Conservation (phyloP, 1,139 yeast species). For the Protomyces macrosporus region DNA sequence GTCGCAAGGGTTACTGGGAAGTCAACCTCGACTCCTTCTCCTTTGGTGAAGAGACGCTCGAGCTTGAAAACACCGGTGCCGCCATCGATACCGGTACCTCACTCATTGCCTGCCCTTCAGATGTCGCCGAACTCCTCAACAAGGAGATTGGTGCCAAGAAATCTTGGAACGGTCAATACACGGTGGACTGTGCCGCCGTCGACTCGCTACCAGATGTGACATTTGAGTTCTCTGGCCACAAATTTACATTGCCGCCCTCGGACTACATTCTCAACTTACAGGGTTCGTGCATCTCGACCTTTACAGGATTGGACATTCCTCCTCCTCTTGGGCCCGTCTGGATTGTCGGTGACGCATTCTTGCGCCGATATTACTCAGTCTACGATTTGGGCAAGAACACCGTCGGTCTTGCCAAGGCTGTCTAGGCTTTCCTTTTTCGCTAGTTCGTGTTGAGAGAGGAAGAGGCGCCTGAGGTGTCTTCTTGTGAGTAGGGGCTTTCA, state of each 20-base stretch:
- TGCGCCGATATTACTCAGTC: conserved; percentile 87
- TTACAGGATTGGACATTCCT: conserved; percentile 96
- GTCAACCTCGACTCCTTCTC: conserved; percentile 85
- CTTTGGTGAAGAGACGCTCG: conserved; percentile 85
- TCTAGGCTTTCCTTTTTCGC: conserved; percentile 35
- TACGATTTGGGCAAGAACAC: conserved; percentile 86
- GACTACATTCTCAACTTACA: conserved; percentile 91
- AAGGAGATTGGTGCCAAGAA: conserved; percentile 94
- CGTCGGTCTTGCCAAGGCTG: conserved; percentile 82
- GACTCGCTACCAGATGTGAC: conserved; percentile 83
- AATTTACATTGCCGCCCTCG: conserved; percentile 78
- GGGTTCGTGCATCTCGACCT: conserved; percentile 91
- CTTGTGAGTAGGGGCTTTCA: neutral
- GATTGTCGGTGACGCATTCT: conserved; percentile 93
- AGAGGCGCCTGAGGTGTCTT: neutral
- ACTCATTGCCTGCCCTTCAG: conserved; percentile 86
- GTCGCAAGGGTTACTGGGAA: conserved; percentile 99
- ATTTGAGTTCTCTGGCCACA: conserved; percentile 78
- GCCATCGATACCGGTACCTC: conserved; percentile 99
- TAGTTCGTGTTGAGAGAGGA: no score
- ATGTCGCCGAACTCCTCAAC: conserved; percentile 89
- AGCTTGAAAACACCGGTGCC: conserved; percentile 79
- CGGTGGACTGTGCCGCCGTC: conserved; percentile 80
- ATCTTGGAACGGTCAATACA: conserved; percentile 96
- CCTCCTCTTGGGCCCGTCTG: conserved; percentile 95